These are phyloP conservation scores for Juncus effusus DNA, from an alignment of 176 grass and related monocot genomes.

Conservation along the genomic window DNA sequence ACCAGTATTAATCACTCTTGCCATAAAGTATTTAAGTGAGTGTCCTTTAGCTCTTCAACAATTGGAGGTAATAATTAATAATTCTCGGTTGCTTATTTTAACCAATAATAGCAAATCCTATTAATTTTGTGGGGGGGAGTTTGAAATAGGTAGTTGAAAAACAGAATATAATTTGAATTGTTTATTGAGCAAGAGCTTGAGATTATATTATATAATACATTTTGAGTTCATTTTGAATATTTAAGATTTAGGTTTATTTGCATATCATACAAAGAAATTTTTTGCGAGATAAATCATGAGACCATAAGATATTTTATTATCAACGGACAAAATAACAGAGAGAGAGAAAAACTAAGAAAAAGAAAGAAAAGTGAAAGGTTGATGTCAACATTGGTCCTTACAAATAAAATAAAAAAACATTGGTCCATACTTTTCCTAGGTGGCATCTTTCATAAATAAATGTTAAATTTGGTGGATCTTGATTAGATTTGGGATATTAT, in stretches of 20 bases:
- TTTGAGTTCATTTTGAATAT: background rate
- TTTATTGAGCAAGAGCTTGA: background rate
- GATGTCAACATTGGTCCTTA: conserved; percentile 41
- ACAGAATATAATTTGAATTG: background rate
- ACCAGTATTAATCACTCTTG: conserved; percentile 83
- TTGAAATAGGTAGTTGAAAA: background rate
- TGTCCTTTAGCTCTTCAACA: conserved; percentile 76
- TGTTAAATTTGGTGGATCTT: conserved; percentile 15
- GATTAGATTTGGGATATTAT: conserved; percentile 23
- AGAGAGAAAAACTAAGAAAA: conserved; percentile 8
- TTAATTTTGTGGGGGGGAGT: background rate
- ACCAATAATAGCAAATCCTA: background rate
- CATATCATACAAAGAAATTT: too few relatives aligned
- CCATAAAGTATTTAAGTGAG: conserved; percentile 92
- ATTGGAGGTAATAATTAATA: conserved; percentile 43
- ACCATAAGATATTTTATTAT: too few relatives aligned
- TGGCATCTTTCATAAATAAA: conserved; percentile 29
- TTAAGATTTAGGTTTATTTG: conserved; percentile 1
- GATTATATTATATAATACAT: background rate
- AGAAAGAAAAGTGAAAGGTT: conserved; percentile 17
- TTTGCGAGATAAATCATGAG: too few relatives aligned
- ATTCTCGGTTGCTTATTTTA: background rate
- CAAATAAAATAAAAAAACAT: too few relatives aligned
- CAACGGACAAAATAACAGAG: background rate
- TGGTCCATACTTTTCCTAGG: conserved; percentile 36